Base-by-base conservation (phyloP, 768 basidiomycete genomes). In the Boletus insuetus region DNA sequence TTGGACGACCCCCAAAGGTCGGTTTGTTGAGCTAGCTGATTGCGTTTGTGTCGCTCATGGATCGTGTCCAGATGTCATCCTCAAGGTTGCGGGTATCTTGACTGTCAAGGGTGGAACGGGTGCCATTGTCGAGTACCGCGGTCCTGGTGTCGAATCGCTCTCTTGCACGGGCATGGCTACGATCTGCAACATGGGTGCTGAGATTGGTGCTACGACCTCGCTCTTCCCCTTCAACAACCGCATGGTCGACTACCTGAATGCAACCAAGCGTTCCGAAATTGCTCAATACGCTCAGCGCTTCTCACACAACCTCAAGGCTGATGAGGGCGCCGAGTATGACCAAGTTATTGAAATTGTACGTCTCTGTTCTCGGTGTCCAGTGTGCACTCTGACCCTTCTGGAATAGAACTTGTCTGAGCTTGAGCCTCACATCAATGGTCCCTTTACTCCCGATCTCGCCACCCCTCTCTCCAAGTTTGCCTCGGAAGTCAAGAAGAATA, bases 181-280 rank as follows among this genome's bases (percentile, higher is more conserved):
- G 20, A 96, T 99, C 67, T 98, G 96, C 75, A 99, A 98, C 85
- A 99, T 98, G 96, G 96, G 96, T 81, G 96, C 96, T 64, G 96
- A 99, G 76, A 98, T 98, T 67, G 96, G 96, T 71, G 97, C 97
- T 37, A 99, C 97, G 11, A 98, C 97, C 20, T 98, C 96, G 17
- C 76, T 98, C 64, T 99, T 99, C 92, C 97, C 97, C 65, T 98
- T 90, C 86, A 99, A 98, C 79, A 72, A 77, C 61, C 92, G 95
- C 68, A 98, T 98, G 97, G 81, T 70, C 65, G 82, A 87, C 69
- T 99, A 98, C 77, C 79, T 99, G 71, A 83, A 89, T 56, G 96
- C 96, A n/a, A 99, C 97, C 63, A 91, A 91, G 71, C 94, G 97
- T 62, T 70, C 75, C 24, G 84, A 89, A 41, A 95, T 98, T 58